Base-by-base conservation (phyloP, 192 early-diverging fungal species). In the Cladochytrium replicatum region DNA sequence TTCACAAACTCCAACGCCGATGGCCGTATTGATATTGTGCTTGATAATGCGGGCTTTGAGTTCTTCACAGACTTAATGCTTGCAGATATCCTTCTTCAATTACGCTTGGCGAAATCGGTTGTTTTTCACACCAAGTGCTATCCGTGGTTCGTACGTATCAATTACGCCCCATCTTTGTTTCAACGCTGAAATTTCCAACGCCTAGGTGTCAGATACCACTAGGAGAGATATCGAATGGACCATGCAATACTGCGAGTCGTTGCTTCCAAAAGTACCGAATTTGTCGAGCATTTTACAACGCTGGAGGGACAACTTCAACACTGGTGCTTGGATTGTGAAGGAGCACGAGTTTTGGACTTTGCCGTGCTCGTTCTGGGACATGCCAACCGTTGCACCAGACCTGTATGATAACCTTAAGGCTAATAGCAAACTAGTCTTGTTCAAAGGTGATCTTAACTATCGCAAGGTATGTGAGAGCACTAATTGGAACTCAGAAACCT, bases 401-500 rank as follows among this genome's bases (percentile, higher is more conserved):
- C 57, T 93, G 8, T 91, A 75, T 63, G 38, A 60, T 3, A 63
- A 77, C 61, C 77, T 69, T 52, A 71, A n/a, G n/a, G 29, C 43
- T 44, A 9, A 58, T 67, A 31, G 64, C 87, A 1, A 67, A 80
- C 25, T 39, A 89, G 68, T 88, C 32, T 77, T 99, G 9, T 97
- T 91, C 60, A 99, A 99, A 64, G 95, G 95, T 29, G 95, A 99
- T 54, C 61, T 99, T 50, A 99, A 96, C 69, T 96, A 89, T 62
- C 74, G 93, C 39, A 99, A 99, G 61, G 50, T 63, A 57, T 32
- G 23, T 60, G 8, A 9, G 13, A 17, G 26, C 9, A n/a, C n/a
- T n/a, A n/a, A 6, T 2, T 58, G 11, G 1, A 17, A 22, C 32
- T 34, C 21, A 8, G 34, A 34, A 8, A 29, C 9, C 2, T 31